These are phyloP conservation scores for Pachyrhizus erosus DNA, from an alignment of 306 rosid species.

Conservation along the genomic window DNA sequence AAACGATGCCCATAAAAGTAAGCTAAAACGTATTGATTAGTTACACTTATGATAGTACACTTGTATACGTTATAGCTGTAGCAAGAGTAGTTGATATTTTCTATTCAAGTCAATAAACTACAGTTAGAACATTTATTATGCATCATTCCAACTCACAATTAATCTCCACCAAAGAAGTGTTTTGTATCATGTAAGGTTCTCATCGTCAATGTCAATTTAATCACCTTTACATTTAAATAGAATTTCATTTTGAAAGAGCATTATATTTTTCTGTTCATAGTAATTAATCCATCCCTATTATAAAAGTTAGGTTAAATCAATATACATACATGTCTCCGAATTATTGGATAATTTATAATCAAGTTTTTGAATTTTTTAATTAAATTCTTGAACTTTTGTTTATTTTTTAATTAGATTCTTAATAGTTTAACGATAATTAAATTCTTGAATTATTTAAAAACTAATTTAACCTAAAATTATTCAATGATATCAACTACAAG, in stretches of 20 bases:
- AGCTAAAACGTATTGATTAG: too few species aligned
- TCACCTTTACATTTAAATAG: background rate
- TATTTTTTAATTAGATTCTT: too few species aligned
- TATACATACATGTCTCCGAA: too few species aligned
- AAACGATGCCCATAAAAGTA: too few species aligned
- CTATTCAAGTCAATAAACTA: constrained; percentile 4
- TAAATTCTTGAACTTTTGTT: too few species aligned
- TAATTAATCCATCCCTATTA: background rate
- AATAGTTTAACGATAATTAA: too few species aligned
- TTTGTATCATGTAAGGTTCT: background rate
- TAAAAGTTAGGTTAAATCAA: background rate
- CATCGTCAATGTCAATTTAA: constrained; percentile 3
- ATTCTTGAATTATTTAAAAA: too few species aligned
- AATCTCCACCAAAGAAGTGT: background rate
- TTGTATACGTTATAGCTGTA: background rate
- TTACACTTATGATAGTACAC: too few species aligned
- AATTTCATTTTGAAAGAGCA: background rate
- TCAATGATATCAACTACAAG: background rate
- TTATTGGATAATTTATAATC: too few species aligned
- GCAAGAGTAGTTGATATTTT: background rate
- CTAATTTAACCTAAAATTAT: too few species aligned
- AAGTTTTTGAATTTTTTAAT: too few species aligned
- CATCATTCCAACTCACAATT: constrained; percentile 15
- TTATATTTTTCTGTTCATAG: background rate
- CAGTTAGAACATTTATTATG: constrained; percentile 16